Conservation (phyloP, 495 filamentous ascomycete species). For the Baudoinia panamericana region DNA sequence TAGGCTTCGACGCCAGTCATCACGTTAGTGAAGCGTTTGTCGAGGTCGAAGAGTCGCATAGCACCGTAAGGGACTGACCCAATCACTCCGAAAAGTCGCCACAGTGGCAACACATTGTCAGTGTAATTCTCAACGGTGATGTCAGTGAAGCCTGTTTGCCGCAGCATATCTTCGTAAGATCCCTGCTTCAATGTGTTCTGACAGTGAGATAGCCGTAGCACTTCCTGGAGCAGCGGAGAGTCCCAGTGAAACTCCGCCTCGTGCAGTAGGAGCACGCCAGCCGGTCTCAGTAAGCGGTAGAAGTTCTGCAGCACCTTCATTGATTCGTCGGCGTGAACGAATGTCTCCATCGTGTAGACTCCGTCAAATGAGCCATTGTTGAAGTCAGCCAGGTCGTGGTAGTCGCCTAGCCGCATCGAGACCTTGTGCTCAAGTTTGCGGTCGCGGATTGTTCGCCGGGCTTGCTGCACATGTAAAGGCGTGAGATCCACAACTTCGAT, state of each 20-base stretch:
- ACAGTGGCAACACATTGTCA: conserved; percentile 39
- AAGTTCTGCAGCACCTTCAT: conserved; percentile 36
- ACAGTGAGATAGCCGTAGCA: conserved; percentile 18
- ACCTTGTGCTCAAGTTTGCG: conserved; percentile 30
- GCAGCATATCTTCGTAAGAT: conserved; percentile 27
- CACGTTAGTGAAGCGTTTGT: conserved; percentile 37
- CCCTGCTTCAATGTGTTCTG: conserved; percentile 23
- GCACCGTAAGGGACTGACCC: conserved; percentile 41
- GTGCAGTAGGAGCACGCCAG: conserved; percentile 36
- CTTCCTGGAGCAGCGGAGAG: conserved; percentile 14
- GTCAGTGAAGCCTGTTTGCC: conserved; percentile 39
- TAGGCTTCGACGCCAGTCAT: conserved; percentile 35
- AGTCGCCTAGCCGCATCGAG: conserved; percentile 36
- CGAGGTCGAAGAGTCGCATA: conserved; percentile 34
- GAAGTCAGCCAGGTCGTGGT: conserved; percentile 39
- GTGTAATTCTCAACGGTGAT: conserved; percentile 36
- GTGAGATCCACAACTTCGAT: conserved; percentile 42
- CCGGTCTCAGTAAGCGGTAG: conserved; percentile 38
- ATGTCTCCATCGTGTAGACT: conserved; percentile 47
- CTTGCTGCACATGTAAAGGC: conserved; percentile 36
- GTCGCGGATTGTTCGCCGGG: conserved; percentile 31
- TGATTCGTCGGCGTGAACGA: conserved; percentile 43
- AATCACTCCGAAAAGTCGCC: conserved; percentile 38
- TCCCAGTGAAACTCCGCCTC: conserved; percentile 33
- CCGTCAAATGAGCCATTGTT: conserved; percentile 35